Percentiles rank a stretch among this genome's conserved stretches.
phyloP scores from a whole-genome alignment of 140 eudicot species.

The Oenanthe javanica region DNA sequence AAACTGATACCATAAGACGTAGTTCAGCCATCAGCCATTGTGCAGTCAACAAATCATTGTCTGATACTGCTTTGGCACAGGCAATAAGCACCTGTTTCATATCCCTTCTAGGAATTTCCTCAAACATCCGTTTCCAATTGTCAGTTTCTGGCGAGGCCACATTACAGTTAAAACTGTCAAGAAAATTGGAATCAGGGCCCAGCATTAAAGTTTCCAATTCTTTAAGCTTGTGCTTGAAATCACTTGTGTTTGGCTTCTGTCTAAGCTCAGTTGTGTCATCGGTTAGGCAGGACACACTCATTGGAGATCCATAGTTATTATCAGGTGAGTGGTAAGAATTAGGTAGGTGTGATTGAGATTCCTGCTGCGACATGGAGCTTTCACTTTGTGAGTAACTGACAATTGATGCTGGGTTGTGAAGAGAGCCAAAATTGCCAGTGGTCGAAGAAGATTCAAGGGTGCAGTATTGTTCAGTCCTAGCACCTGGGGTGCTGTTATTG shows the following conservation, averaged over 20 bases:
- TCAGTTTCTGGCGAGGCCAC: constrained; percentile 40
- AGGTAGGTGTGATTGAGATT: constrained; percentile 30
- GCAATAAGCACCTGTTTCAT: constrained; percentile 33
- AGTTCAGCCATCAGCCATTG: constrained; percentile 28
- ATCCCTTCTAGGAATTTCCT: constrained; percentile 46
- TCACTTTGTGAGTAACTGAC: constrained; percentile 30
- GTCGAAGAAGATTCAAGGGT: constrained; percentile 69
- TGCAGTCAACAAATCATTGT: constrained; percentile 26
- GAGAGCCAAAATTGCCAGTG: constrained; percentile 19
- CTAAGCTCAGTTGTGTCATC: constrained; percentile 22
- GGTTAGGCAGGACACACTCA: constrained; percentile 40
- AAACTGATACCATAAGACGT: constrained; percentile 54
- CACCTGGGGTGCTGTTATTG: constrained; percentile 12
- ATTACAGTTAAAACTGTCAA: constrained; percentile 27
- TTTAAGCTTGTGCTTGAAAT: constrained; percentile 47
- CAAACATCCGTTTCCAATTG: constrained; percentile 70
- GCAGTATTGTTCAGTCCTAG: constrained; percentile 28
- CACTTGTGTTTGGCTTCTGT: constrained; percentile 20
- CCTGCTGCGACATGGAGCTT: constrained; percentile 36
- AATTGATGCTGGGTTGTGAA: constrained; percentile 20
- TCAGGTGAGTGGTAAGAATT: constrained; percentile 26
- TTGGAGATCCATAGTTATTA: constrained; percentile 28
- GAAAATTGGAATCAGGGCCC: constrained; percentile 48
- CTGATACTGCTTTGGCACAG: constrained; percentile 46
- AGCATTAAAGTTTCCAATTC: constrained; percentile 76